A percentile compares a stretch with the other conserved stretches of the same genome.
Conservation (phyloP, 257 asterid species). For the Solanum acaule region DNA sequence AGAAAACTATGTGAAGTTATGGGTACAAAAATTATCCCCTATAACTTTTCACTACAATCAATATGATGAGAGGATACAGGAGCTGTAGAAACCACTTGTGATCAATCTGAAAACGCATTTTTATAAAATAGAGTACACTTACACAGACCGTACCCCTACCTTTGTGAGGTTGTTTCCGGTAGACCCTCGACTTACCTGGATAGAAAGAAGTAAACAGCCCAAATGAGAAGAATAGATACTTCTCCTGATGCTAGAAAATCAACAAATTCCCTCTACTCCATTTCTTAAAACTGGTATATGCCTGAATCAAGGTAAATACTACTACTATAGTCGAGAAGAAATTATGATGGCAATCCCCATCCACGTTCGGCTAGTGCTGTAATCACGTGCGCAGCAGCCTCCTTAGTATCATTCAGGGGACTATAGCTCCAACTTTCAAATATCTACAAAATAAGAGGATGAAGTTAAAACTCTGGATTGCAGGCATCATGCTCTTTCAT, state of each 20-base stretch:
- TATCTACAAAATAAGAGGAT: slow-evolving; percentile 30
- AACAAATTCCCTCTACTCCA: neutral
- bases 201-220: neutral
- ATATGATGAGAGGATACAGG: neutral
- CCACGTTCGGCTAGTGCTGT: slow-evolving; percentile 50
- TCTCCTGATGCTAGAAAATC: neutral
- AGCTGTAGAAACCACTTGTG: neutral
- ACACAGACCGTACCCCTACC: neutral
- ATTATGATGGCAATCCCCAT: slow-evolving; percentile 39
- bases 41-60: neutral
- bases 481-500: neutral
- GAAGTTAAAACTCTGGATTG: neutral
- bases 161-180: neutral
- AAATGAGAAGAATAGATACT: neutral
- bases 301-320: neutral
- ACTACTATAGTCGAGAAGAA: neutral
- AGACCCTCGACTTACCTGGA: neutral
- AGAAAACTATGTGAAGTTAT: neutral
- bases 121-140: neutral
- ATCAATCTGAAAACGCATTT: no score
- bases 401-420: slow-evolving; percentile 60
- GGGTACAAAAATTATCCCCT: neutral
- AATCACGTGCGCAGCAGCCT: slow-evolving; percentile 55
- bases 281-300: neutral
- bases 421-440: slow-evolving; percentile 52